Evolutionary conservation across 441 rosid species (phyloP).

Genomic region (Pelargonium australe): DNA sequence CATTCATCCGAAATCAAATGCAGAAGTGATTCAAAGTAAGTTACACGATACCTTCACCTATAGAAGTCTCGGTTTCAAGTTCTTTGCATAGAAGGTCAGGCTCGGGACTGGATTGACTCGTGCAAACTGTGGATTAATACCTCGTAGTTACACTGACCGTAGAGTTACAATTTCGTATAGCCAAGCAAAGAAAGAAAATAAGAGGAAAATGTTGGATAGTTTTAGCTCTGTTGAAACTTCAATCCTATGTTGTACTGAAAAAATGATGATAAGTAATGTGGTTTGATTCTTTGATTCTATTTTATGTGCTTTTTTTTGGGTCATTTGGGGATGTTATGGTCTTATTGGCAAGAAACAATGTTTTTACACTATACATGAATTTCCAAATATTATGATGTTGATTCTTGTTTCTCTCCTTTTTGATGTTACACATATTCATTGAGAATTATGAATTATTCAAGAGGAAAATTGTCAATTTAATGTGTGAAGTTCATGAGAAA

Average conservation of each 20-base stretch:
- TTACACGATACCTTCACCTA: too few relatives aligned
- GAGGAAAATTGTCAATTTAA: too few relatives aligned
- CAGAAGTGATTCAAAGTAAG: background rate
- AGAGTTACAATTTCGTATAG: too few relatives aligned
- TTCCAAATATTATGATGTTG: too few relatives aligned
- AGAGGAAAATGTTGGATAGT: background rate
- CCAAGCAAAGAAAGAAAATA: background rate
- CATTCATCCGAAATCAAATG: conserved; percentile 56
- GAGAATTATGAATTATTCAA: too few relatives aligned
- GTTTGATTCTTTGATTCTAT: background rate
- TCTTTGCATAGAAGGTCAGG: background rate
- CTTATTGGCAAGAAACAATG: too few relatives aligned
- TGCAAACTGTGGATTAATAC: background rate
- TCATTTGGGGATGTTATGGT: background rate
- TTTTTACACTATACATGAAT: too few relatives aligned
- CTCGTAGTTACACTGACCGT: background rate
- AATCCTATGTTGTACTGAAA: background rate
- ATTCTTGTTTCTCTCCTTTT: too few relatives aligned
- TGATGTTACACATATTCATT: too few relatives aligned
- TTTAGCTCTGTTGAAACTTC: too few relatives aligned
- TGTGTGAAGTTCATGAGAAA: too few relatives aligned
- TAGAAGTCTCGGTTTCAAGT: background rate
- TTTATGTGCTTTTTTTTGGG: too few relatives aligned
- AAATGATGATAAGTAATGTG: background rate
- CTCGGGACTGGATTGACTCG: background rate